Conservation (phyloP, 2,329 filamentous ascomycete species). For the Fusarium tjaetaba region DNA sequence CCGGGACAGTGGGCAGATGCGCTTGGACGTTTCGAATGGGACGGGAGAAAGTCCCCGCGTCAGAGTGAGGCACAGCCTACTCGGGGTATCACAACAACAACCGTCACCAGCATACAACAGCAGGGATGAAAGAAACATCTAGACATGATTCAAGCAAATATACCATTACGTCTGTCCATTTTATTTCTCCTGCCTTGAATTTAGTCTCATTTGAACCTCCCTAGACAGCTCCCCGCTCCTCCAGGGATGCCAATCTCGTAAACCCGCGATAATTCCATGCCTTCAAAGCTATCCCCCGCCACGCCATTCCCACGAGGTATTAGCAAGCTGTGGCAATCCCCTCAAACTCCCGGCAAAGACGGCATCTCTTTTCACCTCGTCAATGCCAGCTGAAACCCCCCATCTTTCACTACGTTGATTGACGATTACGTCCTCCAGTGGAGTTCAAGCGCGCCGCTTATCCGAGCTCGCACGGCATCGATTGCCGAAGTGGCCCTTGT, state of each 20-base stretch:
- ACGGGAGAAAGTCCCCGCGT: background rate
- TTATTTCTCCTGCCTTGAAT: accelerated
- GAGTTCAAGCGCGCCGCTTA: constrained; percentile 28
- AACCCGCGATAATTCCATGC: background rate
- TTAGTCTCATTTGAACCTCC: background rate
- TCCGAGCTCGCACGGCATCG: constrained; percentile 26
- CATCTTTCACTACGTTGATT: background rate
- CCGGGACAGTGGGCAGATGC: background rate
- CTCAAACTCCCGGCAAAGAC: background rate
- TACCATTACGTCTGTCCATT: accelerated
- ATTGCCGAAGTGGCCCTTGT: constrained; percentile 18
- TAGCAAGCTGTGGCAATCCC: background rate
- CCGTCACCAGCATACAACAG: accelerated
- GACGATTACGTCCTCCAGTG: constrained; percentile 3
- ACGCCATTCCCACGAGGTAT: background rate
- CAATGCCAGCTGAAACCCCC: background rate
- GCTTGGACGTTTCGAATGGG: background rate
- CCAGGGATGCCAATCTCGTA: background rate
- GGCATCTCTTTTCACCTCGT: background rate
- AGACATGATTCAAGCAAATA: background rate
- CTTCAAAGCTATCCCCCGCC: background rate
- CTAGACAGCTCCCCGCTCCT: background rate
- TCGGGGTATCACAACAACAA: background rate
- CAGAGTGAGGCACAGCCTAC: background rate
- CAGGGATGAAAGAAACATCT: background rate